Evolutionary conservation across 345 rosid genomes (phyloP).

Genomic region (Eutrema yunnanense): DNA sequence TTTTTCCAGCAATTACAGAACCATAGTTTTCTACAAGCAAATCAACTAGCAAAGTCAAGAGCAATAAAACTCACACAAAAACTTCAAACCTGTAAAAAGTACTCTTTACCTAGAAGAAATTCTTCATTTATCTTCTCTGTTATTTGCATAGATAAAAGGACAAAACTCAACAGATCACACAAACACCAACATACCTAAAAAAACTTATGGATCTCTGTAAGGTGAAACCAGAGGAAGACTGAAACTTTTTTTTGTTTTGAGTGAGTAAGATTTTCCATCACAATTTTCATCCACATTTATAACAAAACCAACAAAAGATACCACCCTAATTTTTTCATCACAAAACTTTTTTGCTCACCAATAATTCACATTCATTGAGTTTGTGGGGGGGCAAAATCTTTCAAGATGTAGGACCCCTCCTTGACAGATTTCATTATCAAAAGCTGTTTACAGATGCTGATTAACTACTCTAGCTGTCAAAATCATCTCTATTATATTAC

Average conservation of each 20-base stretch:
- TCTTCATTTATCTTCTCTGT: not conserved
- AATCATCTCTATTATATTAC: not conserved
- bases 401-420: slow-evolving; percentile 24
- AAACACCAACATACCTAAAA: slow-evolving; percentile 14
- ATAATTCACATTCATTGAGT: slow-evolving; percentile 27
- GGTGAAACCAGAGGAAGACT: slow-evolving; percentile 5
- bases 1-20: not conserved
- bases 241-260: not conserved
- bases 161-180: not conserved
- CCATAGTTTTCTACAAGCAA: not conserved
- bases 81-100: not conserved
- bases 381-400: slow-evolving; percentile 17
- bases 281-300: slow-evolving; percentile 10
- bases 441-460: not conserved
- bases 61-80: not conserved
- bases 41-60: not conserved
- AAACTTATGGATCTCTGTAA: slow-evolving; percentile 1
- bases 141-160: slow-evolving; percentile 2
- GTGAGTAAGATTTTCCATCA: not conserved
- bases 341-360: slow-evolving; percentile 12
- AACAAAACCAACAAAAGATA: slow-evolving; percentile 6
- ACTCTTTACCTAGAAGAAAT: not conserved
- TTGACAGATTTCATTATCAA: not conserved
- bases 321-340: not conserved
- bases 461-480: not conserved